Base-by-base conservation (phyloP, 345 rosid species). In the Aegle marmelos region DNA sequence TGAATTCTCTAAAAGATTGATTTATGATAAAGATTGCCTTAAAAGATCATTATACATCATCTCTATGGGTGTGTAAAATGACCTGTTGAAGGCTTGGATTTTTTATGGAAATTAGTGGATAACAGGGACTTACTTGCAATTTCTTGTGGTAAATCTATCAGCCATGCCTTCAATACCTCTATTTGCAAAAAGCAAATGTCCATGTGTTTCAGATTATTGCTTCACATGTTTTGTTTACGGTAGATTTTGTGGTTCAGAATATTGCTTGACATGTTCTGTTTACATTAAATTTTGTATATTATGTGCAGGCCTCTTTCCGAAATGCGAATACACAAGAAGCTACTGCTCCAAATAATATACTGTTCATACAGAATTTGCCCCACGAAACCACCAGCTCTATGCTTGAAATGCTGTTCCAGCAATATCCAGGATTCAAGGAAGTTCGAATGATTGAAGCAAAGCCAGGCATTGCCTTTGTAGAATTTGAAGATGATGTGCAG, bases 401-500 rank as follows among this genome's bases (percentile, higher is more conserved):
- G 99, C 88, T 94, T 83, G 90, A 94, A 79, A 45, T 85, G 74
- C 94, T 97, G 68, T 94, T 97, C 77, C 77, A 86, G 60, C 97
- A 91, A 64, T 97, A 88, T 78, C 94, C 95, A 0, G 99, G 99
- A 50, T 97, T 91, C 80, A 97, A 83, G 80, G 99, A 97, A 87
- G 97, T 91, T 58, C 83, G 98, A 65, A 97, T 94, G 99, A 82
- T 91, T 27, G 91, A 88, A 79, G 97, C 98, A 21, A 94, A 91
- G 76, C 99, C 98, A 11, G 98, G 98, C 56, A 97, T 97, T 65
- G 98, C 99, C 1, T 94, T 94, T 71, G 94, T 93, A 5, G 99
- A 97, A 76, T 94, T 76, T 45, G 99, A 91, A 83, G 97, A 94
- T 45, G 98, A 96, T 21, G 89, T 81, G 75, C 94, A 96, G 75